Conservation (phyloP, 2,329 filamentous ascomycete genomes). For the Lachnellula arida region DNA sequence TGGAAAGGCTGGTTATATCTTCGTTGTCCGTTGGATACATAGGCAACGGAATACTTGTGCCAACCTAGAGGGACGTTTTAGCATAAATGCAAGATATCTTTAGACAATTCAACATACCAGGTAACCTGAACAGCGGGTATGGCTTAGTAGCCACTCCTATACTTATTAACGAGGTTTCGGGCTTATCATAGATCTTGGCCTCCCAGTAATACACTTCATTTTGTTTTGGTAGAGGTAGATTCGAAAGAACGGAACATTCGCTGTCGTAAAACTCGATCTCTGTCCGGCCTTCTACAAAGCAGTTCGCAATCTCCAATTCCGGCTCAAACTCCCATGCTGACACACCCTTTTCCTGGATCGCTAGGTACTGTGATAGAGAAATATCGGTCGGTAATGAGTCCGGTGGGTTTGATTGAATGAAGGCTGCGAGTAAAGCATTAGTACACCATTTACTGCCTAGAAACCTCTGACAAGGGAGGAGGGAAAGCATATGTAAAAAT, state of each 20-base stretch:
- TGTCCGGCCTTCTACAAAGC: slow-evolving; percentile 92
- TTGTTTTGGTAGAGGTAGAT: slow-evolving; percentile 93
- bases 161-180: slow-evolving; percentile 78
- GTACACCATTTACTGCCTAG: neutral
- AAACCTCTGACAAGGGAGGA: neutral
- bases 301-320: slow-evolving; percentile 98
- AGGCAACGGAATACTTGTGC: slow-evolving; percentile 89
- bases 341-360: slow-evolving; percentile 99
- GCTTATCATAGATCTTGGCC: slow-evolving; percentile 96
- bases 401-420: slow-evolving; percentile 87
- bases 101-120: slow-evolving; percentile 56
- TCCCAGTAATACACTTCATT: slow-evolving; percentile 99
- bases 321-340: slow-evolving; percentile 99
- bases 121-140: slow-evolving; percentile 89
- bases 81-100: neutral
- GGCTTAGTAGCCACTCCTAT: slow-evolving; percentile 96
- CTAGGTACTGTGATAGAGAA: slow-evolving; percentile 92
- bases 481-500: neutral
- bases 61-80: slow-evolving; percentile 53
- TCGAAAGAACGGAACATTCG: slow-evolving; percentile 78
- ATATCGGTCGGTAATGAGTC: slow-evolving; percentile 97
- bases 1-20: slow-evolving; percentile 91
- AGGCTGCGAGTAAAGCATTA: slow-evolving; percentile 53
- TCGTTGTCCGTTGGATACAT: slow-evolving; percentile 80
- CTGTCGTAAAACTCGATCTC: slow-evolving; percentile 99